These are phyloP conservation scores for Lachnellula subtilissima DNA, from an alignment of 2,329 filamentous ascomycete species.

Conservation along the genomic window DNA sequence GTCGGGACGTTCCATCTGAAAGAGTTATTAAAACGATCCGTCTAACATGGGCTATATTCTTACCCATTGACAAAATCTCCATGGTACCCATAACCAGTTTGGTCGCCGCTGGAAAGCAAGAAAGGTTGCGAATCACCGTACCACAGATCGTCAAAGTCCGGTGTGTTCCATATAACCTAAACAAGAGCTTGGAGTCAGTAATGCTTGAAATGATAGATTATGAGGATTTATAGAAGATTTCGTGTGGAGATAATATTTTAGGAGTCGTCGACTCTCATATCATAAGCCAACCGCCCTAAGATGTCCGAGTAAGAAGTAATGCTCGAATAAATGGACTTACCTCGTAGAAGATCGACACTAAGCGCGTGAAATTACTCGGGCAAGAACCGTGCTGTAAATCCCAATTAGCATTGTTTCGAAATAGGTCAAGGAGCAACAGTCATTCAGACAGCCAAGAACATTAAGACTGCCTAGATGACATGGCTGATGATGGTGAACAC, in stretches of 20 bases:
- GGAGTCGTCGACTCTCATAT: no score
- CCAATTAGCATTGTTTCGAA: neutral
- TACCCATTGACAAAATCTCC: conserved; percentile 54
- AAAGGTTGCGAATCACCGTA: conserved; percentile 43
- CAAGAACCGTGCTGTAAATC: conserved; percentile 37
- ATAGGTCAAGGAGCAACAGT: no score
- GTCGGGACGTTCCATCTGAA: conserved; percentile 40
- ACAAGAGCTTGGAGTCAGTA: no score
- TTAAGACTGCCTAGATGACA: no score
- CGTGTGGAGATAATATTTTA: no score
- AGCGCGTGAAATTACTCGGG: conserved; percentile 47
- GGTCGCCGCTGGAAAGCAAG: conserved; percentile 47
- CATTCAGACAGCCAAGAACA: no score
- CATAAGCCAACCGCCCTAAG: no score
- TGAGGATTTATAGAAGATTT: no score
- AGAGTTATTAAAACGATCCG: conserved; percentile 22
- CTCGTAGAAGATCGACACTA: conserved; percentile 57
- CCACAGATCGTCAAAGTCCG: conserved; percentile 45
- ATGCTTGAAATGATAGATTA: no score
- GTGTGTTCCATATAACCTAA: conserved; percentile 43
- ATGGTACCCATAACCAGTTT: conserved; percentile 51
- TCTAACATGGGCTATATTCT: neutral
- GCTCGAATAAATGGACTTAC: conserved; percentile 26
- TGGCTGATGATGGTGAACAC: neutral
- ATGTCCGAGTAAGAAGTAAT: no score